phyloP scores from a whole-genome alignment of 495 filamentous ascomycete genomes.

The Zalerion maritima region DNA sequence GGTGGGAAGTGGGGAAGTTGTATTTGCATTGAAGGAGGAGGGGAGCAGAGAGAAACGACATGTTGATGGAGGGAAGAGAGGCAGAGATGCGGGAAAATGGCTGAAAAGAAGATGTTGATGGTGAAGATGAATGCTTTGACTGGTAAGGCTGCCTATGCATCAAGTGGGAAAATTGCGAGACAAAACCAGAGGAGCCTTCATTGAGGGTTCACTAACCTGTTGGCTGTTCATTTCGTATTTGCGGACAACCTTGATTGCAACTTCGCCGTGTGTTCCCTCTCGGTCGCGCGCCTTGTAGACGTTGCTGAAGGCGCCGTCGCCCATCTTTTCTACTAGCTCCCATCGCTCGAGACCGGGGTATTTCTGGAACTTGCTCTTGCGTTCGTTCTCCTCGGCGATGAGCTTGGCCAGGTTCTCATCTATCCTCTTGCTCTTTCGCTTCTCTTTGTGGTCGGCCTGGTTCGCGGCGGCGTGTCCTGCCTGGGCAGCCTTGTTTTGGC shows the following conservation, averaged over 20 bases:
- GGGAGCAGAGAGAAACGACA: conserved; percentile 11
- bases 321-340: conserved; percentile 92
- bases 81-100: conserved; percentile 7
- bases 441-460: conserved; percentile 25
- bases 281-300: conserved; percentile 81
- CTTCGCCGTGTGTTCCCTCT: conserved; percentile 53
- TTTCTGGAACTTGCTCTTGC: conserved; percentile 67
- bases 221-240: conserved; percentile 97
- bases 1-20: too few species aligned
- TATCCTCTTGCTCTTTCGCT: conserved; percentile 35
- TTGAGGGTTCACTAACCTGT: conserved; percentile 58
- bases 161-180: conserved; percentile 5
- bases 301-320: conserved; percentile 97
- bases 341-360: conserved; percentile 90
- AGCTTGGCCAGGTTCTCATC: conserved; percentile 65
- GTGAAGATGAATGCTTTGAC: conserved; percentile 10
- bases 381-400: conserved; percentile 79
- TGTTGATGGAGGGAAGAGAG: conserved; percentile 9
- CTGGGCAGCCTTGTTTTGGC: conserved; percentile 48
- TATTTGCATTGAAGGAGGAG: conserved; percentile 26
- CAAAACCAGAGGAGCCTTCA: conserved; percentile 11
- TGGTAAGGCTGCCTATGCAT: conserved; percentile 7
- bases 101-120: conserved; percentile 18
- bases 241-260: conserved; percentile 95
- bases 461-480: conserved; percentile 45